Conservation (phyloP, 1,139 yeast genomes). For the Lodderomyces beijingensis region DNA sequence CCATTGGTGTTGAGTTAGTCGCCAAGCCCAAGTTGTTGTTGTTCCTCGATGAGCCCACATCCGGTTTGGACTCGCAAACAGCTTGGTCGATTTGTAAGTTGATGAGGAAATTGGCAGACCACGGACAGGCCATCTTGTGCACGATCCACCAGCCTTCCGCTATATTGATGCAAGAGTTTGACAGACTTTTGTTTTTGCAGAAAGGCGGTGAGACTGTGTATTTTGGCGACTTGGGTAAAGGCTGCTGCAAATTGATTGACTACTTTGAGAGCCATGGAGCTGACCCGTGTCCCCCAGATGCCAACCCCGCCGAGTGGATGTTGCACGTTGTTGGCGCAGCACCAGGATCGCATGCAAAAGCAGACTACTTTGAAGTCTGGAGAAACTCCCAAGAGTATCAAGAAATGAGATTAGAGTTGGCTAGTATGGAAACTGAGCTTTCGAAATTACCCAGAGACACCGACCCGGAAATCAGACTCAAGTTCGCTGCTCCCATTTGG, state of each 20-base stretch:
- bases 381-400: constrained; percentile 24
- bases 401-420: constrained; percentile 21
- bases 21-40: constrained; percentile 36
- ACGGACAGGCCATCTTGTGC: constrained; percentile 42
- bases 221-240: constrained; percentile 60
- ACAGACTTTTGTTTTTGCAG: constrained; percentile 34
- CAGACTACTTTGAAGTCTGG: constrained; percentile 35
- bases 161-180: constrained; percentile 31
- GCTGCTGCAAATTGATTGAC: constrained; percentile 43
- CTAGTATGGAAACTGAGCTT: constrained; percentile 27
- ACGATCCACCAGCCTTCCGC: constrained; percentile 44
- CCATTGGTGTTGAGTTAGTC: constrained; percentile 39
- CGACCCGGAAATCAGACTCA: constrained; percentile 18
- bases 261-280: constrained; percentile 59
- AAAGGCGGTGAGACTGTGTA: constrained; percentile 59
- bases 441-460: constrained; percentile 22
- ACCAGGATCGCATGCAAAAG: constrained; percentile 32
- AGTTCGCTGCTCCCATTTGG: constrained; percentile 26
- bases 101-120: constrained; percentile 39
- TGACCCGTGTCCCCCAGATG: constrained; percentile 33
- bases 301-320: constrained; percentile 60
- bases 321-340: constrained; percentile 49
- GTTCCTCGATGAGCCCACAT: constrained; percentile 37
- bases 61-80: constrained; percentile 42
- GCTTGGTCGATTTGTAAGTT: constrained; percentile 43